Base-by-base conservation (phyloP, 306 rosid genomes). In the Dryas drummondii region DNA sequence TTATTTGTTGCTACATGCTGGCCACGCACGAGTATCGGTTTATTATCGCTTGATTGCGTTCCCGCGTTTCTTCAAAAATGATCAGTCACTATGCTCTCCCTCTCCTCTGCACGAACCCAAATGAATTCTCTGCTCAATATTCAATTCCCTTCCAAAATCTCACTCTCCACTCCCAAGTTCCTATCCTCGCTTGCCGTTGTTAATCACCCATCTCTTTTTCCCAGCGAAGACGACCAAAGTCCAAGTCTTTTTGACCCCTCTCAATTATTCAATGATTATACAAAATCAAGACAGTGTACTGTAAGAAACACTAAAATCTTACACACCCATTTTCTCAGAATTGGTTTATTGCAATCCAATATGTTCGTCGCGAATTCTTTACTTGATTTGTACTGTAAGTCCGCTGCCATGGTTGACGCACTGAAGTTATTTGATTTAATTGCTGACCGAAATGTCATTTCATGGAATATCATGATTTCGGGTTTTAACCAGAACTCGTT, bases 401-500 rank as follows among this genome's bases (percentile, higher is more conserved):
- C 85, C 6, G 58, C 75, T 14, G 70, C 85, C 59, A 72, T 86
- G 84, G 66, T 13, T 9, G 62, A 69, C 82, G 92, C 92, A 54
- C 73, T 74, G 71, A 71, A 82, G 58, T 27, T 86, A 81, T 86
- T 86, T 42, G 81, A 82, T 80, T 76, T 67, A 82, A 69, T 86
- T 7, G 46, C 81, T 46, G 61, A 68, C 9, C 84, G 85, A 74
- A 86, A 84, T 78, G 66, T 75, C n/a, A 77, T 84, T 74, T 90
- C 97, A 41, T 93, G 97, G 94, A 93, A 90, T 76, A 77, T 84
- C 70, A 70, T 90, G 88, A 81, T 93, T 74, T 88, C 94, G 9
- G 94, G 96, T 58, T 90, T 58, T 40, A 82, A 82, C 19, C 71
- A 73, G 41, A 86, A 70, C 11, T 74, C 73, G 0, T 64, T 79